phyloP scores from a whole-genome alignment of 1,284 basidiomycete species.

The Ceratobasidium theobromae region DNA sequence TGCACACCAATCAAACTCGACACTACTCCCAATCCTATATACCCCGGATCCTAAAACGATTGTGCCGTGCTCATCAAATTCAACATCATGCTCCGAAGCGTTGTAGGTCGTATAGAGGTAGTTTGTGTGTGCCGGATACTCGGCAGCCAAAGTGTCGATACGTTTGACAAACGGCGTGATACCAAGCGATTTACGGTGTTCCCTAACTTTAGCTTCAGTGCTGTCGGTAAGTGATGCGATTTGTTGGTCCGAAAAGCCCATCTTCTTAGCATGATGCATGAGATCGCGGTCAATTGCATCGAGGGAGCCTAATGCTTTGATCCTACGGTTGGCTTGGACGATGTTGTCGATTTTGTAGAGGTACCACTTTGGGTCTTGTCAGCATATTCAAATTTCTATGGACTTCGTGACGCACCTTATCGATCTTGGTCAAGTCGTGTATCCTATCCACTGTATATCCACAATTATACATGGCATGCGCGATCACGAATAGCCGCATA shows the following conservation, averaged over 20 bases:
- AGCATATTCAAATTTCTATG: constrained; percentile 27
- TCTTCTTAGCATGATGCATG: constrained; percentile 80
- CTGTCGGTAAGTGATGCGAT: constrained; percentile 76
- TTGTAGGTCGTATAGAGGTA: constrained; percentile 99
- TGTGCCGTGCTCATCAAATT: constrained; percentile 95
- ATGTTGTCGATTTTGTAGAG: constrained; percentile 99
- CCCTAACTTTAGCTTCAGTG: constrained; percentile 78
- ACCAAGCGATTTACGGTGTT: constrained; percentile 79
- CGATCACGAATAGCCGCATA: constrained; percentile 94
- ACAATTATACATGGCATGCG: constrained; percentile 95
- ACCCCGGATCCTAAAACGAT: constrained; percentile 99
- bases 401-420: constrained; percentile 61
- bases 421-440: constrained; percentile 96
- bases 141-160: constrained; percentile 98
- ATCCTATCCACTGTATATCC: constrained; percentile 87
- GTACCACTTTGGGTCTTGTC: constrained; percentile 73
- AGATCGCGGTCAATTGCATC: constrained; percentile 66
- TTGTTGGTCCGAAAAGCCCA: constrained; percentile 94
- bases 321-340: constrained; percentile 74
- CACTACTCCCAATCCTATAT: constrained; percentile 96
- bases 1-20: constrained; percentile 99
- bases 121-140: constrained; percentile 98
- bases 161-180: constrained; percentile 98
- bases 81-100: constrained; percentile 92
- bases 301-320: constrained; percentile 70